phyloP scores from a whole-genome alignment of 2,329 filamentous ascomycete species.

The Fusarium phyllophilum region DNA sequence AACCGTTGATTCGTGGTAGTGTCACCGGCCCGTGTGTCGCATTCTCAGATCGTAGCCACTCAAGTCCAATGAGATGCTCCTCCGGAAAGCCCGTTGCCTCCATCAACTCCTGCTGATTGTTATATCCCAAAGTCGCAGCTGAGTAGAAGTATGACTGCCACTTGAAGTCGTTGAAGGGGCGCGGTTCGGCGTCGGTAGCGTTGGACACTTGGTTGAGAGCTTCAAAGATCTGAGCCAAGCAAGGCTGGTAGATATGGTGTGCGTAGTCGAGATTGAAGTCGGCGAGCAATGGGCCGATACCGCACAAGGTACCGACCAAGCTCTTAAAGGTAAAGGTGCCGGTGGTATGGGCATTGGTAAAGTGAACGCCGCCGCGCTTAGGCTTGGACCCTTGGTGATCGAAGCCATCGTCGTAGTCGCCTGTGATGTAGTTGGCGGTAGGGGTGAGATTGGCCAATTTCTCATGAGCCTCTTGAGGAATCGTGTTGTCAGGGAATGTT shows the following conservation, averaged over 20 bases:
- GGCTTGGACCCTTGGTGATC: conserved; percentile 27
- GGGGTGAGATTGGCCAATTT: conserved; percentile 45
- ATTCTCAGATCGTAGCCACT: conserved; percentile 44
- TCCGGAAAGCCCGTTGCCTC: conserved; percentile 41
- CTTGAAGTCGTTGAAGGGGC: conserved; percentile 29
- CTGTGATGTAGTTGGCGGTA: conserved; percentile 49
- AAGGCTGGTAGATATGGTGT: conserved; percentile 58
- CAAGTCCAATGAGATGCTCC: conserved; percentile 42
- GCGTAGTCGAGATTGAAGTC: conserved; percentile 56
- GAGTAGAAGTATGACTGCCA: conserved; percentile 50
- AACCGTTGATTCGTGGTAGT: conserved; percentile 49
- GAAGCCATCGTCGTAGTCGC: conserved; percentile 51
- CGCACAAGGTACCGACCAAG: conserved; percentile 54
- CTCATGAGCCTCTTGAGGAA: conserved; percentile 48
- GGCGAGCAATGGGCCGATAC: conserved; percentile 53
- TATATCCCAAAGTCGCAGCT: conserved; percentile 46
- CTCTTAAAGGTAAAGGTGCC: conserved; percentile 58
- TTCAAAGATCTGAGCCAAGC: conserved; percentile 54
- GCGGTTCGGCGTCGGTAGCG: background rate
- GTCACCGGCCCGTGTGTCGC: conserved; percentile 46
- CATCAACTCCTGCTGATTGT: conserved; percentile 49
- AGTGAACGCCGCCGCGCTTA: conserved; percentile 52
- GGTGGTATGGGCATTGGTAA: conserved; percentile 54
- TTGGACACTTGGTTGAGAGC: conserved; percentile 44
- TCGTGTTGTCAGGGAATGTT: conserved; percentile 43